Evolutionary conservation across 2,329 filamentous ascomycete genomes (phyloP).

Genomic region (Colletotrichum euphorbiae): DNA sequence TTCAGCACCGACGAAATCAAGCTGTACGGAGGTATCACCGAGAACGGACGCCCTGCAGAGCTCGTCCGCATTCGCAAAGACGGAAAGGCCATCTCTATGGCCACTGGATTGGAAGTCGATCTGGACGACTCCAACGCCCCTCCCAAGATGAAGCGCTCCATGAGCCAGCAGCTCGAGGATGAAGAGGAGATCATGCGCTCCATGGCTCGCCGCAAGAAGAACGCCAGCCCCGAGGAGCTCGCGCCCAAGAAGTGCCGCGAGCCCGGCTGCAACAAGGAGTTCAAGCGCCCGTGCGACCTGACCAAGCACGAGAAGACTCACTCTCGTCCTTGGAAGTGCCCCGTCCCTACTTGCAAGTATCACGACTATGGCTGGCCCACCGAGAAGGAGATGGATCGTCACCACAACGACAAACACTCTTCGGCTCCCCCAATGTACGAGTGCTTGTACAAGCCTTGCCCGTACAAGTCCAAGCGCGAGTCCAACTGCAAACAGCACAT

Average conservation of each 20-base stretch:
- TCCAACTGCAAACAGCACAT: conserved; percentile 99
- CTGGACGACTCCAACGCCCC: conserved; percentile 60
- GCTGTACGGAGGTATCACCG: conserved; percentile 82
- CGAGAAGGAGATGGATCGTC: conserved; percentile 96
- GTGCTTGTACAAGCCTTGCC: conserved; percentile 85
- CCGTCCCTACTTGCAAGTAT: conserved; percentile 86
- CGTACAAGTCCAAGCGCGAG: conserved; percentile 94
- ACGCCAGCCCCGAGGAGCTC: conserved; percentile 85
- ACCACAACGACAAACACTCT: conserved; percentile 96
- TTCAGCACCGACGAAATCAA: conserved; percentile 74
- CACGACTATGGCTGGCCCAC: conserved; percentile 92
- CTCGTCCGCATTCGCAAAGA: conserved; percentile 85
- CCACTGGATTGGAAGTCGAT: conserved; percentile 74
- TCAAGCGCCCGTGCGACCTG: conserved; percentile 96
- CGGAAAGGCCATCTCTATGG: conserved; percentile 82
- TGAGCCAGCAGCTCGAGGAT: conserved; percentile 77
- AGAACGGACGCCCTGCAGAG: conserved; percentile 86
- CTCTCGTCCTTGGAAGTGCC: conserved; percentile 95
- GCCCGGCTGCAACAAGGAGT: conserved; percentile 85
- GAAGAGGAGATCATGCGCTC: conserved; percentile 88
- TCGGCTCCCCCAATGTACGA: conserved; percentile 81
- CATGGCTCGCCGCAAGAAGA: conserved; percentile 97
- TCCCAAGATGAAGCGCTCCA: conserved; percentile 73
- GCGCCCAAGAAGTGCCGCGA: conserved; percentile 82
- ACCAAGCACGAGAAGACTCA: conserved; percentile 99